phyloP scores from a whole-genome alignment of 2,329 filamentous ascomycete genomes.

The Sarocladium kiliense region DNA sequence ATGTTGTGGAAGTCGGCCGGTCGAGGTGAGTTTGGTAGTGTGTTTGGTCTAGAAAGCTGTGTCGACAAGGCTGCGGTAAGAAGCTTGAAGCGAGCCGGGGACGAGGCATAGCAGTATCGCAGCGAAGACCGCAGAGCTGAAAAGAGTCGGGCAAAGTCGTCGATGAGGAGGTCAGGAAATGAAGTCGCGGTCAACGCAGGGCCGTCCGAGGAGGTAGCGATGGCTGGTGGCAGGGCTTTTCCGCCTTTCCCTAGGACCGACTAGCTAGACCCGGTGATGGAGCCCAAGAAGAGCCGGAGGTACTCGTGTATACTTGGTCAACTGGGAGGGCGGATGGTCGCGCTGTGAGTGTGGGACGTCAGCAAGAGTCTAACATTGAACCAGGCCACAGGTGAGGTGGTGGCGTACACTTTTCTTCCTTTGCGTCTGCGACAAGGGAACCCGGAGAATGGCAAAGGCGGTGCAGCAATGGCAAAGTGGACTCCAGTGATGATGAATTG shows the following conservation, averaged over 20 bases:
- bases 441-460: no score
- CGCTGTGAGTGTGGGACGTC: no score
- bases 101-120: neutral
- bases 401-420: no score
- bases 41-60: neutral
- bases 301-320: no score
- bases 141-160: neutral
- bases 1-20: neutral
- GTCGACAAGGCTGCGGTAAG: neutral
- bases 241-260: slow-evolving; percentile 1
- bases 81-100: neutral
- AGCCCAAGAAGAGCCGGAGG: neutral
- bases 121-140: neutral
- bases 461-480: no score
- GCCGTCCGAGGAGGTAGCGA: neutral
- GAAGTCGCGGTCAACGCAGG: slow-evolving; percentile 1
- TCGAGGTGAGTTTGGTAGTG: neutral
- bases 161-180: neutral
- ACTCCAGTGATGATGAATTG: neutral
- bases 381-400: no score
- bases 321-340: no score
- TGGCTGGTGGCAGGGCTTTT: neutral
- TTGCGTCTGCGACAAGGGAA: no score
- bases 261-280: slow-evolving; percentile 6
- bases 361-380: no score